Percentiles rank a stretch among this genome's conserved stretches.
These are phyloP conservation scores for Ogataea populi-albae DNA, from an alignment of 805 yeast species.

Conservation along the genomic window DNA sequence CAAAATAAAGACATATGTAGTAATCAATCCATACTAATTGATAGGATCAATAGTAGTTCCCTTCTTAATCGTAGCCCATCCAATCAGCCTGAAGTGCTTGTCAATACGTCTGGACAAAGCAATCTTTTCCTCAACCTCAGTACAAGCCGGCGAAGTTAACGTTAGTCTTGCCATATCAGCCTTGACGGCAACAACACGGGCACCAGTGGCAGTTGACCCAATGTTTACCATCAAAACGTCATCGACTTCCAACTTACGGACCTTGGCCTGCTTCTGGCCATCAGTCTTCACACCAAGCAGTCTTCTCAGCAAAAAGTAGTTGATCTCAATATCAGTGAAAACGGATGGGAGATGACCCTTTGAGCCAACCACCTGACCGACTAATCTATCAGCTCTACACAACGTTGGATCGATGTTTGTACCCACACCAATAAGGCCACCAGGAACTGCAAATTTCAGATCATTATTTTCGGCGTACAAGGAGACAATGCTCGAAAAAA, in stretches of 20 bases:
- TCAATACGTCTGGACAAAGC: conserved; percentile 98
- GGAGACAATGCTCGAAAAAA: conserved; percentile 89
- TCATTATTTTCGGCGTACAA: conserved; percentile 97
- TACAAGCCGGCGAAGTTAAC: conserved; percentile 97
- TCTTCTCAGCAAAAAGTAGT: conserved; percentile 94
- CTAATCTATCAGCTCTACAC: conserved; percentile 98
- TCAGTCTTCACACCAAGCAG: conserved; percentile 97
- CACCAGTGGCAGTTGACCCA: conserved; percentile 99
- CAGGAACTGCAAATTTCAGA: conserved; percentile 98
- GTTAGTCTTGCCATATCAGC: conserved; percentile 99
- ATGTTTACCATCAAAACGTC: conserved; percentile 99
- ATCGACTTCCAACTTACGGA: conserved; percentile 86
- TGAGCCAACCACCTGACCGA: conserved; percentile 98
- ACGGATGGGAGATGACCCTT: conserved; percentile 94
- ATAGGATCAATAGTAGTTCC: conserved; percentile 87
- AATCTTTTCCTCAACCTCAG: conserved; percentile 96
- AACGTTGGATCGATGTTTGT: conserved; percentile 98
- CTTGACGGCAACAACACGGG: conserved; percentile 94
- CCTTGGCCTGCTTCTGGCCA: conserved; percentile 95
- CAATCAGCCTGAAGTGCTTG: conserved; percentile 99
- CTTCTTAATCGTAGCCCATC: conserved; percentile 98
- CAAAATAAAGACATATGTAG: conserved; percentile 5
- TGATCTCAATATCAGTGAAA: conserved; percentile 95
- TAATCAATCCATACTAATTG: conserved; percentile 32
- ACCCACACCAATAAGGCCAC: conserved; percentile 99